Conservation (phyloP, 225 moss, liverwort and hornwort species). For the Thuidium tamariscinum region DNA sequence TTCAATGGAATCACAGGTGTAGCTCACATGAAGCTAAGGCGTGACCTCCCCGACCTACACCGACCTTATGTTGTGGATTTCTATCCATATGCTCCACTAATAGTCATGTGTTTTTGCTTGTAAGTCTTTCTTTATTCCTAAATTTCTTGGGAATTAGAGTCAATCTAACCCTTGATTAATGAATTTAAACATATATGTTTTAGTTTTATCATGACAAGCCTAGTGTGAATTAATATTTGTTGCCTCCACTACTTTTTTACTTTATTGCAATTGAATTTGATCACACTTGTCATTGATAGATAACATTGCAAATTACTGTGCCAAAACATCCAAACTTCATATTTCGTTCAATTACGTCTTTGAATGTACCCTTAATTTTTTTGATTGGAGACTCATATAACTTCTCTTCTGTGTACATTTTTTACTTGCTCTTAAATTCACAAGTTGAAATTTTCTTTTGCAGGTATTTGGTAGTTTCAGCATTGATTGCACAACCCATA, state of each 20-base stretch:
- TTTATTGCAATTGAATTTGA: background rate
- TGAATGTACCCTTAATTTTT: background rate
- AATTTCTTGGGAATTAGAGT: background rate
- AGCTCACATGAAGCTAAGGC: background rate
- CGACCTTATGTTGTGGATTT: conserved; percentile 59
- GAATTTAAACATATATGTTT: background rate
- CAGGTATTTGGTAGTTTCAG: conserved; percentile 50
- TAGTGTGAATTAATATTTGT: no score
- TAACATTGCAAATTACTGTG: background rate
- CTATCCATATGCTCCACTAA: conserved; percentile 46
- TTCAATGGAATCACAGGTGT: background rate
- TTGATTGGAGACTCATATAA: background rate
- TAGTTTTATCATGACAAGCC: background rate
- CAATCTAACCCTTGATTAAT: background rate
- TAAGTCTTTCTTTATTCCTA: conserved; percentile 10
- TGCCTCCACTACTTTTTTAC: background rate
- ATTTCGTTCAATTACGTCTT: background rate
- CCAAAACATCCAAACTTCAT: background rate
- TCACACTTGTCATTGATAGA: background rate
- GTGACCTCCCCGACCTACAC: conserved; percentile 38
- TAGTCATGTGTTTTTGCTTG: conserved; percentile 32
- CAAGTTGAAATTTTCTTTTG: background rate
- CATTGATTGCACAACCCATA: conserved; percentile 23
- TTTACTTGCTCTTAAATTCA: background rate
- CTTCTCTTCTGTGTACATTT: background rate